Percentiles rank a stretch among this genome's conserved stretches.
Evolutionary conservation across 306 rosid species (phyloP).

Genomic region (Carpinus fangiana): DNA sequence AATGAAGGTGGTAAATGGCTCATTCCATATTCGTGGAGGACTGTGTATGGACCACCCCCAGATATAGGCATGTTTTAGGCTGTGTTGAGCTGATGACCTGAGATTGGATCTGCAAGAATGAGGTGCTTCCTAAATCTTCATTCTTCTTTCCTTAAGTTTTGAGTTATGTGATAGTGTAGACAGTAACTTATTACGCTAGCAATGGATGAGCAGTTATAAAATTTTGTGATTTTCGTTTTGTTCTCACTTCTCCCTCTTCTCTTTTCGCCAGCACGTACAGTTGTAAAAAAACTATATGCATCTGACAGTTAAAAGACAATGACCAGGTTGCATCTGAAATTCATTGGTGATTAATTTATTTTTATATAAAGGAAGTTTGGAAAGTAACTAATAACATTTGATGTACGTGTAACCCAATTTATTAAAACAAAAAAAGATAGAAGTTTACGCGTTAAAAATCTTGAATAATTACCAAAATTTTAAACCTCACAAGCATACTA

Average conservation of each 20-base stretch:
- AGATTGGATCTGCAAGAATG: not conserved
- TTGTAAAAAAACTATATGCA: too few relatives aligned
- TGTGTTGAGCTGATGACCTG: constrained; percentile 1
- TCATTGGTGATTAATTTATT: too few relatives aligned
- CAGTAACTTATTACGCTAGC: not conserved
- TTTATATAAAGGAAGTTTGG: too few relatives aligned
- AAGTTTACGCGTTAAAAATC: too few relatives aligned
- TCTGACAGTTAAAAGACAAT: too few relatives aligned
- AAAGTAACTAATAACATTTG: too few relatives aligned
- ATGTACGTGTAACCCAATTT: too few relatives aligned
- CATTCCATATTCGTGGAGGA: constrained; percentile 80
- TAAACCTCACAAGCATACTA: too few relatives aligned
- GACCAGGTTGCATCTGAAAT: not conserved
- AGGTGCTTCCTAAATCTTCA: not conserved
- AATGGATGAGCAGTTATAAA: not conserved
- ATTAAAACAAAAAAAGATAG: too few relatives aligned
- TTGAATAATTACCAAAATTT: too few relatives aligned
- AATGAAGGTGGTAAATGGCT: constrained; percentile 53
- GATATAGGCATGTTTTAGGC: constrained; percentile 73
- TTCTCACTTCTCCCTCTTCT: not conserved
- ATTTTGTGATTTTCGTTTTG: not conserved
- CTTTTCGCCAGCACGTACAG: too few relatives aligned
- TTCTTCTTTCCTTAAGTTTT: not conserved
- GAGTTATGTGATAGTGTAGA: not conserved
- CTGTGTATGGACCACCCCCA: constrained; percentile 82